phyloP scores from a whole-genome alignment of 257 asterid species.

The Nicotiana knightiana region DNA sequence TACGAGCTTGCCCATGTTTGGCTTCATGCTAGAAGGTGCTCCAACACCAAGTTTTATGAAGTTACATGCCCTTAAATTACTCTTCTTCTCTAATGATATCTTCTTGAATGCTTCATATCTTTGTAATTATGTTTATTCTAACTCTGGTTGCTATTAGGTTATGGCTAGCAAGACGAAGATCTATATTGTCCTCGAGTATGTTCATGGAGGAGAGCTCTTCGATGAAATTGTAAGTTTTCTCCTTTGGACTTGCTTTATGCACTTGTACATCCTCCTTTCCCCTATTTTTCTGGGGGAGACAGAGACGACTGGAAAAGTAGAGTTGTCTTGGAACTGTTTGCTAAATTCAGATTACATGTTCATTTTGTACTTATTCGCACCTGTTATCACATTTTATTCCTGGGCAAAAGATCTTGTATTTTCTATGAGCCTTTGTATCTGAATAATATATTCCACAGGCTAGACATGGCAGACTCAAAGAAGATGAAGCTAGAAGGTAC shows the following conservation, averaged over 20 bases:
- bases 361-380: not conserved
- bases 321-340: not conserved
- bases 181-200: constrained; percentile 72
- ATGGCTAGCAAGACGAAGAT: constrained; percentile 83
- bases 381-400: not conserved
- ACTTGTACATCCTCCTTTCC: not conserved
- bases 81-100: not conserved
- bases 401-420: not conserved
- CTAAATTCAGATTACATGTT: not conserved
- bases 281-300: not conserved
- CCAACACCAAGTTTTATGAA: not conserved
- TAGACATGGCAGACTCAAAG: constrained; percentile 63
- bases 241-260: not conserved
- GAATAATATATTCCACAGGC: constrained; percentile 32
- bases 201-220: constrained; percentile 80
- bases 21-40: not conserved
- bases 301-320: not conserved
- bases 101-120: not conserved
- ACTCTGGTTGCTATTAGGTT: constrained; percentile 31
- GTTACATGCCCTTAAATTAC: not conserved
- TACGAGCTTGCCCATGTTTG: not conserved
- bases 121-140: not conserved
- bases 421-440: not conserved
- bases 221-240: constrained; percentile 62
- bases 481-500: constrained; percentile 60